Evolutionary conservation across 2,329 filamentous ascomycete genomes (phyloP), one percentile per base, ranked within the genome.

Genomic region (Xylariaceae sp.): DNA sequence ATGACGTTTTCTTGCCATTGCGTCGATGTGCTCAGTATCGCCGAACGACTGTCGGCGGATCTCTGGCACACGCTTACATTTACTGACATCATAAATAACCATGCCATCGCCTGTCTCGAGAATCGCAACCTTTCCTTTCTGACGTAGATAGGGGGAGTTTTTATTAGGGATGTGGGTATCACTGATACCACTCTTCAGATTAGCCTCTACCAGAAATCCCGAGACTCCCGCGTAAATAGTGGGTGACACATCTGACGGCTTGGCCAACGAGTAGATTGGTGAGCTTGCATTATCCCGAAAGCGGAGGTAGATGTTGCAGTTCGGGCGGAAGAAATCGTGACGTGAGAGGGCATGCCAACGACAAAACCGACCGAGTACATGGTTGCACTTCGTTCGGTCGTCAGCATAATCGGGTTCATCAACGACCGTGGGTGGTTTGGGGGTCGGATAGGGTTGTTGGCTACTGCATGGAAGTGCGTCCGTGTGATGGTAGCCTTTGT

Each of bases 141-240:
- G 53, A 9, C 51, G 54, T 12, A 40, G 6, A 42, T 62, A 61
- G 14, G 54, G 39, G 1, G 52, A 39, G 1, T 27, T 15, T 6
- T 33, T 18, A 39, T 15, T 42, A 17, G 51, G 19, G 9, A 18
- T 19, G 15, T 43, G 43, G n/a, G 42, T 19, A n/a, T n/a, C 22
- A 12, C 35, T 18, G n/a, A 44, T 45, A 36, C 47, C 44, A 36
- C 57, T 58, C 36, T 63, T 60, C 14, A 73, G 58, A 17, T 51
- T 63, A 11, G 73, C 68, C 54, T 81, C 75, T 6, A 74, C 64
- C 2, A 81, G 63, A 6, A 68, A 69, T 10, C 74, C 75, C 5
- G 73, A 70, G 11, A 80, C 64, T 2, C 77, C 77, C 11, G 73
- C 69, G 61, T 78, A 80, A 39, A 81, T 68, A 7, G 70, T 72